Conservation (phyloP, 73 alveolate genomes). For the Urostyla sp. region DNA sequence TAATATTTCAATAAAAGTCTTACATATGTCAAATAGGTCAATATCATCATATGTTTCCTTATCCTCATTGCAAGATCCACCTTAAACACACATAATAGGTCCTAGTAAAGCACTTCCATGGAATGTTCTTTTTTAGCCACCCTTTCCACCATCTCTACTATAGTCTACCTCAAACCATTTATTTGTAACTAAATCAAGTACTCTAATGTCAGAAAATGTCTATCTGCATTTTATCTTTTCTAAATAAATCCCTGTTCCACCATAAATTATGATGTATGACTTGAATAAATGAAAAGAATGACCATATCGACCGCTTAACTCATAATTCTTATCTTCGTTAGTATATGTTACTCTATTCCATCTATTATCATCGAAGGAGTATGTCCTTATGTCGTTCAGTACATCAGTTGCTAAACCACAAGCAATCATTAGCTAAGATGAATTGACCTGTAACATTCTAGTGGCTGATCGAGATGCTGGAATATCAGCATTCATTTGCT, state of each 20-base stretch:
- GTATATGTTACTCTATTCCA: background rate
- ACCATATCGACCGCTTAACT: conserved; percentile 2
- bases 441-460: background rate
- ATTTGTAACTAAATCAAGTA: conserved; percentile 1
- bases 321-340: conserved; percentile 1
- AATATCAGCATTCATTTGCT: conserved; percentile 8
- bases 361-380: background rate
- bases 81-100: background rate
- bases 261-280: background rate
- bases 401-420: conserved; percentile 28
- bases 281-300: background rate
- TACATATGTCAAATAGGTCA: conserved; percentile 1
- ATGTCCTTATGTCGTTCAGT: conserved; percentile 8
- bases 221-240: conserved; percentile 19
- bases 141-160: conserved; percentile 12
- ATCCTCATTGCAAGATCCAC: conserved; percentile 17
- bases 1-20: background rate
- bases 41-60: background rate
- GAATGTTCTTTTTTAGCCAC: conserved; percentile 21
- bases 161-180: conserved; percentile 18
- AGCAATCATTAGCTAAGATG: background rate
- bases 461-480: conserved; percentile 34
- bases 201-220: conserved; percentile 12
- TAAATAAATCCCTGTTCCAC: conserved; percentile 38
- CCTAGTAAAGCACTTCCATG: conserved; percentile 23